Conservation (phyloP, 176 grass and related monocot genomes). For the Lolium perenne region DNA sequence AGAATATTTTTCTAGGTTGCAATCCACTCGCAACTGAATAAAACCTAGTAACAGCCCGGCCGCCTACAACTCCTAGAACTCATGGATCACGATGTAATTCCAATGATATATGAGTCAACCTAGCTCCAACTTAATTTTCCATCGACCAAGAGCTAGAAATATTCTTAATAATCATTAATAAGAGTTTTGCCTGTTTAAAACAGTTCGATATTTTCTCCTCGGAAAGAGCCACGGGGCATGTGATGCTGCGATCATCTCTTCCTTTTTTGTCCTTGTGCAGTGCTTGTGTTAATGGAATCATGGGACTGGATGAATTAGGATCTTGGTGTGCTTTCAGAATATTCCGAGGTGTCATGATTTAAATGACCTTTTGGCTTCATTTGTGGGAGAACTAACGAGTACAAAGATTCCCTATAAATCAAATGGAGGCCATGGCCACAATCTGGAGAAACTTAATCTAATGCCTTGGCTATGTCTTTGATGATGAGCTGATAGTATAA, state of each 20-base stretch:
- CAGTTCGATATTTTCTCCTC: background rate
- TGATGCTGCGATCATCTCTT: slow-evolving; percentile 30
- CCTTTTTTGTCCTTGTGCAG: slow-evolving; percentile 32
- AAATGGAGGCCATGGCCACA: slow-evolving; percentile 17
- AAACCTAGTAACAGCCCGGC: too few species aligned
- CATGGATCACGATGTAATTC: too few species aligned
- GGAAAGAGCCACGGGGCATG: background rate
- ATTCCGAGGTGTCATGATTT: slow-evolving; percentile 30
- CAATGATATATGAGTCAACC: too few species aligned
- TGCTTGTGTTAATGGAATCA: slow-evolving; percentile 44
- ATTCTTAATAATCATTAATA: too few species aligned
- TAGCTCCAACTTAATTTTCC: too few species aligned
- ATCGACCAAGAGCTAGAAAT: too few species aligned
- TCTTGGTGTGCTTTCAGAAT: slow-evolving; percentile 7
- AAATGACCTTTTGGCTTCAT: slow-evolving; percentile 22
- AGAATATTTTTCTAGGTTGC: too few species aligned
- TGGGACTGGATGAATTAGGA: slow-evolving; percentile 28
- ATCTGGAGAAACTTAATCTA: background rate
- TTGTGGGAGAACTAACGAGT: background rate
- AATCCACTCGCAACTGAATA: too few species aligned
- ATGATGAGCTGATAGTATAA: background rate
- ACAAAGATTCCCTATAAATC: background rate
- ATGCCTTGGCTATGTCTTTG: background rate
- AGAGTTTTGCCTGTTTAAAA: too few species aligned
- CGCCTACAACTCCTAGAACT: too few species aligned